Base-by-base conservation (phyloP, 2,329 filamentous ascomycete species). In the Colletotrichum sp. region DNA sequence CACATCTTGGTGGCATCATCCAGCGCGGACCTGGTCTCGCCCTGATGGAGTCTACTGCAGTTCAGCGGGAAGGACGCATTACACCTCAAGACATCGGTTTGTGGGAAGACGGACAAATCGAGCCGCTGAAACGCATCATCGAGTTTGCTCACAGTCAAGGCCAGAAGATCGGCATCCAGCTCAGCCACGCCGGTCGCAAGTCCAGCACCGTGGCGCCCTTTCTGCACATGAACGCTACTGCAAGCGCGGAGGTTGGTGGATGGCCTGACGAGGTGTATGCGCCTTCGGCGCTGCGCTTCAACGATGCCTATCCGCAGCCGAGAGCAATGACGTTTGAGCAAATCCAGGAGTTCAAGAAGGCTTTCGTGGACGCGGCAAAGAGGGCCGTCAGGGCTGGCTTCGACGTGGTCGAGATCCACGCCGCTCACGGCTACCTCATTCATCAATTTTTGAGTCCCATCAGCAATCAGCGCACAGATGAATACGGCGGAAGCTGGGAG, bases 371-470 rank as follows among this genome's bases (percentile, higher is more conserved):
- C 0, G 89, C 88, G 0, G 87, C 88, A 0, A 86, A 87, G 76
- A 85, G 92, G 12, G 89, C 94, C 1, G 81, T 95, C 1, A 84
- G 88, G 66, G 92, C 91, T 1, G 94, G 94, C 0, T 91, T 94
- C 77, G 93, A 94, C 79, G 90, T 91, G 5, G 88, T 94, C 18
- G 93, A 92, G 82, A 91, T 97, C 66, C 95, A 97, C 85, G 90
- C 89, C 78, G 95, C 94, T 0, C 95, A 97, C 80, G 94, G 95
- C 1, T 97, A 96, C 81, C 89, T 97, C 0, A 85, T 96, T 0
- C 91, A 92, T 79, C 85, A 87, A 3, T 97, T 96, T 86, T 75
- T 96, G 4, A 92, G 91, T 1, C 94, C 94, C 0, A 89, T 89
- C 0, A 88, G 88, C n/a, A 97, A 97, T 84, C 86, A 90, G 65